These are phyloP conservation scores for Haplosporangium sp. DNA, from an alignment of 371 early-diverging fungal species.

Conservation along the genomic window DNA sequence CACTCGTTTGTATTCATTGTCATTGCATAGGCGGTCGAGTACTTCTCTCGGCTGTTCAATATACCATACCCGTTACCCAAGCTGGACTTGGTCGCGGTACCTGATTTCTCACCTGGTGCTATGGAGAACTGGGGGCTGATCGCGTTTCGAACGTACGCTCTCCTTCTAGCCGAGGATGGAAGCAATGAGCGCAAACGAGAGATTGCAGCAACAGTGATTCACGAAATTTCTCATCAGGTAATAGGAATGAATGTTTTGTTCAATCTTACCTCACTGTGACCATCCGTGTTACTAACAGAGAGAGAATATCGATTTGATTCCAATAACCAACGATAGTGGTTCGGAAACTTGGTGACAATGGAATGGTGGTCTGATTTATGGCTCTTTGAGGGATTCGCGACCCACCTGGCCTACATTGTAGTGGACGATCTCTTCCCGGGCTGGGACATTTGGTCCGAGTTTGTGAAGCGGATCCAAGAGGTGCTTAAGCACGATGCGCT, in stretches of 20 bases:
- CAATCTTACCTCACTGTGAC: no score
- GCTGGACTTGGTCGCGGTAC: slow-evolving; percentile 91
- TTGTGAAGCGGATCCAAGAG: slow-evolving; percentile 74
- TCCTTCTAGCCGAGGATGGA: slow-evolving; percentile 75
- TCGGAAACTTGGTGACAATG: slow-evolving; percentile 98
- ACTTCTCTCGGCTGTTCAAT: slow-evolving; percentile 53
- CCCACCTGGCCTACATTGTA: slow-evolving; percentile 90
- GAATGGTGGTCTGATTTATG: slow-evolving; percentile 91
- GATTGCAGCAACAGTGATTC: slow-evolving; percentile 88
- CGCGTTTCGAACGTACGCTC: slow-evolving; percentile 85
- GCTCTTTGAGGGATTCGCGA: slow-evolving; percentile 98
- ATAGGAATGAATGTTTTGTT: background rate
- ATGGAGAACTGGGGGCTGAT: slow-evolving; percentile 98
- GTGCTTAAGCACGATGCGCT: slow-evolving; percentile 84
- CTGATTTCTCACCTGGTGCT: slow-evolving; percentile 89
- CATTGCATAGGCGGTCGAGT: no score
- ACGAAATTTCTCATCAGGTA: slow-evolving; percentile 94
- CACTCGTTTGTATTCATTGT: no score
- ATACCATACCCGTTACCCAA: slow-evolving; percentile 90
- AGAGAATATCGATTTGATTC: no score
- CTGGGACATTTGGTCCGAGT: slow-evolving; percentile 78
- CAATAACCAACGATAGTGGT: slow-evolving; percentile 86
- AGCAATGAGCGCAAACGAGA: slow-evolving; percentile 66
- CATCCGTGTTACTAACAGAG: background rate
- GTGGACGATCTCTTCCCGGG: slow-evolving; percentile 82